Base-by-base conservation (phyloP, 2,329 filamentous ascomycete genomes). In the Orbilia javanica region DNA sequence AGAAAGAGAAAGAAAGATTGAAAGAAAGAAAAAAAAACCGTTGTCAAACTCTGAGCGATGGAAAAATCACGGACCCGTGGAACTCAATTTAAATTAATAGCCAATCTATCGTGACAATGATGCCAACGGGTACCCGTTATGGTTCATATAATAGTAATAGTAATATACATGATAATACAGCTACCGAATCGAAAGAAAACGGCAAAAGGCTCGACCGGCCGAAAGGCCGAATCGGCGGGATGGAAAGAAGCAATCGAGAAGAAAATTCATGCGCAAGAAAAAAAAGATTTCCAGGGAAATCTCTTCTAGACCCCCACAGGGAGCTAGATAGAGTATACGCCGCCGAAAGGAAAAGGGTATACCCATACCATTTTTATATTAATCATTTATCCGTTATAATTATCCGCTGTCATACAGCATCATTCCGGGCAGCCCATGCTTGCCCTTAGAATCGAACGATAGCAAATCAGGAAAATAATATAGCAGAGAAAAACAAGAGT, bases 151-250 rank as follows among this genome's bases (percentile, higher is more conserved):
- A 55, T 39, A 42, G n/a, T 57, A 57, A 27, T 22, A 48, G 46
- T 39, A 48, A 55, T 39, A 44, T 74, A n/a, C n/a, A n/a, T n/a
- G n/a, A n/a, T n/a, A 74, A 73, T 73, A 73, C 60, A 73, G 46
- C 27, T 39, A 22, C 57, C 39, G 62, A 74, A 74, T 57, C n/a
- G 52, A 36, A 44, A 67, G 67, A 62, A 39, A 55, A 39, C 31
- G 25, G 27, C 46, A 67, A 29, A 27, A 13, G 27, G 10, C 2
- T 11, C 7, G 7, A 39, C 1, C 50, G 50, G 50, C 18, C 25
- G 2, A 42, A 27, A 13, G n/a, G 5, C 55, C 55, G 20, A 60
- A 60, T 39, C 18, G 34, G 20, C 7, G 7, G 6, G 15, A 57
- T n/a, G 18, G 20, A 60, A 20, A 18, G 8, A 53, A 10, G 31